phyloP scores from a whole-genome alignment of 345 rosid genomes.

The Kandelia obovata region DNA sequence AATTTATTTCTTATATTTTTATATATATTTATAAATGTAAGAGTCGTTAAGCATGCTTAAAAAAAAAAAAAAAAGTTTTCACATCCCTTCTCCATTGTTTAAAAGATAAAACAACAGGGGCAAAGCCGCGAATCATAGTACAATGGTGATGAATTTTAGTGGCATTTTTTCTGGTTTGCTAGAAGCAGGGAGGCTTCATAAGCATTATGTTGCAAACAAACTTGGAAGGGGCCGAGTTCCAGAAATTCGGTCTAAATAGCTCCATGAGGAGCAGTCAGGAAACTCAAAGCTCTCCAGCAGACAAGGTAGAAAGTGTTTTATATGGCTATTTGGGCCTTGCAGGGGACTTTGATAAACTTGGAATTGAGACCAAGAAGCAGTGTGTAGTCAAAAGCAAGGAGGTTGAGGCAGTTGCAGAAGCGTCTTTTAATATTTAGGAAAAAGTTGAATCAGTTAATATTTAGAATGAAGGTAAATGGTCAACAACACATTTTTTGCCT shows the following conservation, averaged over 20 bases:
- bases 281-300: conserved; percentile 2
- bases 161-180: conserved; percentile 43
- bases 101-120: too few species aligned
- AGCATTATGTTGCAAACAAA: conserved; percentile 27
- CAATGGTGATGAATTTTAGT: conserved; percentile 40
- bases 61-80: too few species aligned
- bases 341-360: conserved; percentile 47
- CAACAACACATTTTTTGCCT: too few species aligned
- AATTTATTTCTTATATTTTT: too few species aligned
- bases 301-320: conserved; percentile 21
- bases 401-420: conserved; percentile 30
- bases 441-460: background rate
- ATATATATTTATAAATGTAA: too few species aligned
- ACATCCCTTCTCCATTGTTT: too few species aligned
- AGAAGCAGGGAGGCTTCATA: conserved; percentile 48
- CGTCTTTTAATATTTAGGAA: background rate
- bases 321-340: conserved; percentile 52
- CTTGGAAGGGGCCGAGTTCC: conserved; percentile 42
- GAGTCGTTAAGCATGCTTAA: too few species aligned
- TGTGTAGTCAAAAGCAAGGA: conserved; percentile 43
- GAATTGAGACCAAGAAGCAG: conserved; percentile 32
- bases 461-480: background rate
- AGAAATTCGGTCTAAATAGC: conserved; percentile 11
- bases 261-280: conserved; percentile 3
- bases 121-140: conserved; percentile 22